These are phyloP conservation scores for Trichophyton benhamiae DNA, from an alignment of 2,329 filamentous ascomycete species.

Conservation along the genomic window DNA sequence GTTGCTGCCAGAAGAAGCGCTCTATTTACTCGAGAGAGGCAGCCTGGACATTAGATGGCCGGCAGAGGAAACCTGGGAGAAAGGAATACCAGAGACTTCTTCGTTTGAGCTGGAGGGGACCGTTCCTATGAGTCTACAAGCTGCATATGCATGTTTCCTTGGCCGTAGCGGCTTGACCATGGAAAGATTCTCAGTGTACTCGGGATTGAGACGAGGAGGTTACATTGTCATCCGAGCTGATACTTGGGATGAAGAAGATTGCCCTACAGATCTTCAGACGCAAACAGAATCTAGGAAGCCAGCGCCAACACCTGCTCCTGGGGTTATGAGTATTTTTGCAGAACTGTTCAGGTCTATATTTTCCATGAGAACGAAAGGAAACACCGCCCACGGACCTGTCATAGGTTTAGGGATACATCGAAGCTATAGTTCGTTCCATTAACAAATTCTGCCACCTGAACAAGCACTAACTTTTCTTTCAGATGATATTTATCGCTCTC, in stretches of 20 bases:
- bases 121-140: constrained; percentile 80
- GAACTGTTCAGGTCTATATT: constrained; percentile 26
- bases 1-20: constrained; percentile 81
- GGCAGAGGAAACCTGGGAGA: constrained; percentile 21
- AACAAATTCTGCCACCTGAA: background rate
- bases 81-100: constrained; percentile 18
- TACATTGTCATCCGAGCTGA: constrained; percentile 68
- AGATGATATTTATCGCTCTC: constrained; percentile 62
- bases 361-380: constrained; percentile 17
- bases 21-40: constrained; percentile 80
- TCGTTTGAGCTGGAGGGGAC: constrained; percentile 45
- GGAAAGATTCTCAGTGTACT: constrained; percentile 79
- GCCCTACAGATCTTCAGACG: background rate
- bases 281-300: constrained; percentile 6
- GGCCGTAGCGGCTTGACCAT: constrained; percentile 54
- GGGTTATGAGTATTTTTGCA: constrained; percentile 22
- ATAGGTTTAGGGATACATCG: constrained; percentile 43
- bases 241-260: constrained; percentile 28
- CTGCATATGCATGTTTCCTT: constrained; percentile 74
- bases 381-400: constrained; percentile 36
- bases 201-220: constrained; percentile 67
- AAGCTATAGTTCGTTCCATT: constrained; percentile 34
- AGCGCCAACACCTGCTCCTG: constrained; percentile 10
- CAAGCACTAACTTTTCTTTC: constrained; percentile 42
- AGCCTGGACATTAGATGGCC: constrained; percentile 83